Conservation (phyloP, 371 early-diverging fungal species). For the Rhizopus stolonifer region DNA sequence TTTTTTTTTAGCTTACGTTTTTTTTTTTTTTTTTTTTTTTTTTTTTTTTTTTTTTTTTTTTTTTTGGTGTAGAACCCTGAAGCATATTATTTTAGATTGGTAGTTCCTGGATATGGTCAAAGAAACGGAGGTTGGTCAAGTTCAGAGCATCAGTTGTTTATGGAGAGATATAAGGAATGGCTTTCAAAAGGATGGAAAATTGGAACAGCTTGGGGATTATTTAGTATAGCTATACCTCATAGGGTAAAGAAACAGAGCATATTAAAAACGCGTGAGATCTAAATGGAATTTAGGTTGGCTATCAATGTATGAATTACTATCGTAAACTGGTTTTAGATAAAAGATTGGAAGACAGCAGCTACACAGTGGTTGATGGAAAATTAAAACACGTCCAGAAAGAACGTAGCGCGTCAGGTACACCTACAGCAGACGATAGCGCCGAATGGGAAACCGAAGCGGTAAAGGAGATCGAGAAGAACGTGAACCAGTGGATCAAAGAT, state of each 20-base stretch:
- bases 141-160: conserved; percentile 50
- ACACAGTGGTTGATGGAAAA: conserved; percentile 54
- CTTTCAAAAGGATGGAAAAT: conserved; percentile 47
- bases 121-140: conserved; percentile 56
- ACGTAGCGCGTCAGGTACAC: conserved; percentile 17
- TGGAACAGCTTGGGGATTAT: conserved; percentile 63
- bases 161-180: conserved; percentile 59
- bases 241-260: conserved; percentile 44
- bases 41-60: background rate
- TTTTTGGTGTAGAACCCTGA: conserved; percentile 46
- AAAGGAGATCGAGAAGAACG: conserved; percentile 48
- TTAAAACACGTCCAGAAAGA: conserved; percentile 49
- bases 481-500: conserved; percentile 56
- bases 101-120: conserved; percentile 59
- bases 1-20: background rate
- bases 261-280: background rate
- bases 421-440: conserved; percentile 26
- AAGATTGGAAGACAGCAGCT: conserved; percentile 50
- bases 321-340: conserved; percentile 51
- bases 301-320: conserved; percentile 67
- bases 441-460: conserved; percentile 58
- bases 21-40: background rate
- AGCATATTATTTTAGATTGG: conserved; percentile 73
- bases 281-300: conserved; percentile 50
- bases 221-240: conserved; percentile 57